Percentiles rank a stretch among this genome's conserved stretches.
Conservation (phyloP, 805 yeast genomes). For the Trichomonascus vanleenenianus region DNA sequence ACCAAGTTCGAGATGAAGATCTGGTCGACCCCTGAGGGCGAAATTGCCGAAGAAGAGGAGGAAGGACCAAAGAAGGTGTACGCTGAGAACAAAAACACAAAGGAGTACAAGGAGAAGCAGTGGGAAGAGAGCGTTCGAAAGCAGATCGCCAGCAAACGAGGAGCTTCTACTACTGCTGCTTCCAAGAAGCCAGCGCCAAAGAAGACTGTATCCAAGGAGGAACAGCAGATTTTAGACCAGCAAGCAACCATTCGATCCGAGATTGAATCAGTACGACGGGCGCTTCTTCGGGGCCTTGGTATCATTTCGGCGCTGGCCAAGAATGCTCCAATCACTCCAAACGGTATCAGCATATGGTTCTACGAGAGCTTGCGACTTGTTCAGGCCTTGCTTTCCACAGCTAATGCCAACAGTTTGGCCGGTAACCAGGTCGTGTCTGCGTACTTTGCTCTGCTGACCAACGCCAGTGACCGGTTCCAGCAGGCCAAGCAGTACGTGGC, state of each 20-base stretch:
- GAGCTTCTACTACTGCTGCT: constrained; percentile 12
- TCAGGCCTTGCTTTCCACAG: constrained; percentile 27
- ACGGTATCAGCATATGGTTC: constrained; percentile 65
- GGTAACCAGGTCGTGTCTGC: constrained; percentile 36
- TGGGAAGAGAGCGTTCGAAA: constrained; percentile 86
- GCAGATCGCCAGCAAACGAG: constrained; percentile 56
- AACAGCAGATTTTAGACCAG: constrained; percentile 57
- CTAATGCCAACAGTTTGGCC: constrained; percentile 25
- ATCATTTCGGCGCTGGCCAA: constrained; percentile 47
- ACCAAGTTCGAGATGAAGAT: constrained; percentile 49
- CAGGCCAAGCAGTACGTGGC: constrained; percentile 50
- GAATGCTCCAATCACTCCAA: constrained; percentile 46
- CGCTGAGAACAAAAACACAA: constrained; percentile 59
- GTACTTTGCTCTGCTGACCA: constrained; percentile 47
- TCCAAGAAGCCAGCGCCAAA: constrained; percentile 11
- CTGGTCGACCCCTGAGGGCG: constrained; percentile 65
- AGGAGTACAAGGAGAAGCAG: constrained; percentile 74
- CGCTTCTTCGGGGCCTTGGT: constrained; percentile 42
- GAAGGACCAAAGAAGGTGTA: constrained; percentile 32
- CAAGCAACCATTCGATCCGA: constrained; percentile 51
- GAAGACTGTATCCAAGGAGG: constrained; percentile 70
- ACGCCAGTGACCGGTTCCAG: constrained; percentile 46
- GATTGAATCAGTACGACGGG: constrained; percentile 33
- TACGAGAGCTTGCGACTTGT: constrained; percentile 48
- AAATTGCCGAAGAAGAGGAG: constrained; percentile 41